Evolutionary conservation across 257 asterid genomes (phyloP).

Genomic region (Primulina huaijiensis): DNA sequence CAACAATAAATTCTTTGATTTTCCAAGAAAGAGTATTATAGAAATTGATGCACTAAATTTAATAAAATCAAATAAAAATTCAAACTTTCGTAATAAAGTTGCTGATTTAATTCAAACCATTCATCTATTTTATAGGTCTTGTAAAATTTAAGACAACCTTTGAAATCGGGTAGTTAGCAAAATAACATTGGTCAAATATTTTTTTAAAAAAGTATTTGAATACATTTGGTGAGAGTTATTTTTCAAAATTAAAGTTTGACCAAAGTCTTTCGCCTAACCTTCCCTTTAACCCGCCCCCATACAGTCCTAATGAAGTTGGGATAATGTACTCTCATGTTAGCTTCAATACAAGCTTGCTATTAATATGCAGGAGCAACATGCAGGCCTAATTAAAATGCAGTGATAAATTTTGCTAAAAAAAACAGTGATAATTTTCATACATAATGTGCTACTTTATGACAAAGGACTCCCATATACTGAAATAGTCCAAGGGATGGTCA

Average conservation of each 20-base stretch:
- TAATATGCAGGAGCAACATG: not conserved
- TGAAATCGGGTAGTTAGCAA: not conserved
- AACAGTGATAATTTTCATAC: too few species aligned
- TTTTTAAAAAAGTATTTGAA: too few species aligned
- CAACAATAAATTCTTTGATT: constrained; percentile 4
- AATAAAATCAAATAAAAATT: not conserved
- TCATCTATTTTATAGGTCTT: not conserved
- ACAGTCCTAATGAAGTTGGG: not conserved
- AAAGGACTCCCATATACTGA: not conserved
- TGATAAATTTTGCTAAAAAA: too few species aligned
- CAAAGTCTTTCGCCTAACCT: too few species aligned
- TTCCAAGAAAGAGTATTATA: not conserved
- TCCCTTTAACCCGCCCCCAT: not conserved
- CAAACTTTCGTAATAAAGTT: not conserved
- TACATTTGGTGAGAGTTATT: too few species aligned
- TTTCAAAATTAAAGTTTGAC: too few species aligned
- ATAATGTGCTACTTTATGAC: too few species aligned
- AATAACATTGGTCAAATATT: too few species aligned
- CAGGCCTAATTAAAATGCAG: not conserved
- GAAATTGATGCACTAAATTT: not conserved
- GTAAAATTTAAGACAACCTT: constrained; percentile 2
- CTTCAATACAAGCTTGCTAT: not conserved
- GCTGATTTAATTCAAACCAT: not conserved
- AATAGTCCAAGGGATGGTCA: not conserved
- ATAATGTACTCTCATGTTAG: not conserved